Evolutionary conservation across 2,329 filamentous ascomycete species (phyloP).

Genomic region (Colletotrichum plurivorum): DNA sequence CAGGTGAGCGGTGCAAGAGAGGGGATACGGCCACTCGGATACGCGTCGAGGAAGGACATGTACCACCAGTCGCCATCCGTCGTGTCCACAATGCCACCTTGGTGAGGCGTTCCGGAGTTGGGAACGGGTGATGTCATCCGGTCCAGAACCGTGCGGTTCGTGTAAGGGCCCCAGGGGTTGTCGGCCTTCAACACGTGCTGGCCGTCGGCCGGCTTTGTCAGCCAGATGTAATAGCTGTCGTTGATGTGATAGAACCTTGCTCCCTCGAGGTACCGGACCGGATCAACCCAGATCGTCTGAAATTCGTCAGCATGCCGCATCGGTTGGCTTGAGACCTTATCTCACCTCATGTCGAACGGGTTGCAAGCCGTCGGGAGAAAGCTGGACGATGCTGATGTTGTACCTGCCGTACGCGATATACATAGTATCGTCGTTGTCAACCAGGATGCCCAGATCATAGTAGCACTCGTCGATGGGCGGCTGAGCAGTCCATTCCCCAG

Average conservation of each 20-base stretch:
- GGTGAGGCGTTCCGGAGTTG: conserved; percentile 63
- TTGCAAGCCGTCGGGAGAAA: conserved; percentile 28
- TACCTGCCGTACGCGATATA: conserved; percentile 61
- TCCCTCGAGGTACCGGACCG: conserved; percentile 57
- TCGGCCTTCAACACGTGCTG: conserved; percentile 63
- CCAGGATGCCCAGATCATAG: conserved; percentile 39
- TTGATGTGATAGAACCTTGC: conserved; percentile 68
- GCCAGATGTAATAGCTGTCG: conserved; percentile 66
- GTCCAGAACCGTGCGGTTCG: conserved; percentile 56
- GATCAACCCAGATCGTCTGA: conserved; percentile 24
- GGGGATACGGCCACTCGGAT: conserved; percentile 69
- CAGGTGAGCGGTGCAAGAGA: conserved; percentile 67
- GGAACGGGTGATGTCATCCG: conserved; percentile 46
- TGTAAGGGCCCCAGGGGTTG: conserved; percentile 65
- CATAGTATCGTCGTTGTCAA: conserved; percentile 56
- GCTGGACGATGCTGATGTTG: conserved; percentile 32
- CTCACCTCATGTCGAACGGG: conserved; percentile 19
- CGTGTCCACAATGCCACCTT: conserved; percentile 69
- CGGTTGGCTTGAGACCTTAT: neutral
- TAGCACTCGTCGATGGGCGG: conserved; percentile 39
- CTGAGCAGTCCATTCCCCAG: conserved; percentile 31
- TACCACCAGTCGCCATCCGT: conserved; percentile 69
- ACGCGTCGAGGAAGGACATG: conserved; percentile 68
- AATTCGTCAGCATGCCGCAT: neutral
- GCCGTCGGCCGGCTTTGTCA: conserved; percentile 57